Evolutionary conservation across 2,329 filamentous ascomycete genomes (phyloP), one percentile per base, ranked within the genome.

Genomic region (Fusarium goolgardi): DNA sequence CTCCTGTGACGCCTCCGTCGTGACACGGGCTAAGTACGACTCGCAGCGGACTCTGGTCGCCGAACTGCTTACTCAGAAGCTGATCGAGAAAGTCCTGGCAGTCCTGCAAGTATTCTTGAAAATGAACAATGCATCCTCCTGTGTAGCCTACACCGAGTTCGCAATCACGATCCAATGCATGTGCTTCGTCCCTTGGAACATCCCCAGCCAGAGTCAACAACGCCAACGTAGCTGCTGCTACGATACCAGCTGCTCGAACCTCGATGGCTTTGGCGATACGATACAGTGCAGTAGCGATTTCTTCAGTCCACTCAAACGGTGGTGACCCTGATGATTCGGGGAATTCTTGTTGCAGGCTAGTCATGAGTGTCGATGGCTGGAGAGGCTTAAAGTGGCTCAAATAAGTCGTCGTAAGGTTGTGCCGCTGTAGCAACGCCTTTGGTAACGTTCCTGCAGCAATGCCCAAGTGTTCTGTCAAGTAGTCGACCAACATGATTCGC

Each of bases 81-180:
- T 78, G 75, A 71, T 93, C 88, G 50, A 94, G 83, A 73, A 91
- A 91, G 16, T 79, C 73, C 76, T 94, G 91, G 67, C 90, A 93
- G 71, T 91, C 90, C 44, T 81, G 79, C 41, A 92, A 81, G 77
- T 92, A 94, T 70, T 91, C 85, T 47, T 92, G 91, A 72, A 93
- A 93, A 72, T 92, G 88, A n/a, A 89, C 86, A 61, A 94, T 94
- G 73, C 91, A 93, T 9, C 91, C 90, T 32, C 92, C 92, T 0
- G 92, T 93, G 75, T 93, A 94, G 2, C 91, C 92, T 23, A 94
- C 90, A 2, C 92, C 88, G 31, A 95, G 77, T 70, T 92, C 89
- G 63, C 80, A 71, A 61, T 76, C 65, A 39, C 58, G 62, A n/a
- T 46, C 56, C 34, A 63, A 61, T 6, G 59, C 41, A 9, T 54